Evolutionary conservation across 2,329 filamentous ascomycete genomes (phyloP).

Genomic region (Microdochium trichocladiopsis): DNA sequence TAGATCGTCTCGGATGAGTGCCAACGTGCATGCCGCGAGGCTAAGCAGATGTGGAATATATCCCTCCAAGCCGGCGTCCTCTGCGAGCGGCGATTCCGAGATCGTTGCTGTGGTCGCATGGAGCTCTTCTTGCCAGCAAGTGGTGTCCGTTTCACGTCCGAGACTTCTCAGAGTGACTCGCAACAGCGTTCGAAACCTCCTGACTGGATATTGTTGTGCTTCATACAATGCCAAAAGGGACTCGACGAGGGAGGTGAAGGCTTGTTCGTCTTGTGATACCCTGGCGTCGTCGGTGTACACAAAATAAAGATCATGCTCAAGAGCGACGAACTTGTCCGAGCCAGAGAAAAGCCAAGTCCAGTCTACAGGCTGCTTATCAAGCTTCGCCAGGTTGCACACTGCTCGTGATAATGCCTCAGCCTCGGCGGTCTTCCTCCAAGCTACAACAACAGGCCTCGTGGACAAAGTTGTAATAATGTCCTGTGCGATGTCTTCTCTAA

Average conservation of each 20-base stretch:
- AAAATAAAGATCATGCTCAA: constrained; percentile 54
- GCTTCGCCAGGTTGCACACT: constrained; percentile 51
- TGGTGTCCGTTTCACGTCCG: constrained; percentile 31
- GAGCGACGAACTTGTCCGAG: constrained; percentile 44
- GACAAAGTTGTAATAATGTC: constrained; percentile 42
- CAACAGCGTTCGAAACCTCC: constrained; percentile 43
- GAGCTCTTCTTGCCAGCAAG: constrained; percentile 30
- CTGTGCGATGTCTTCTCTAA: constrained; percentile 50
- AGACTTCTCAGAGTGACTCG: constrained; percentile 40
- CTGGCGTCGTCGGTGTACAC: constrained; percentile 28
- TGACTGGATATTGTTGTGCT: constrained; percentile 40
- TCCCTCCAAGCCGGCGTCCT: constrained; percentile 34
- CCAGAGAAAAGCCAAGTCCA: constrained; percentile 47
- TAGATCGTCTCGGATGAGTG: constrained; percentile 30
- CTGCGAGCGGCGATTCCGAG: constrained; percentile 27
- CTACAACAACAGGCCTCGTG: constrained; percentile 38
- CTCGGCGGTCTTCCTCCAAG: constrained; percentile 46
- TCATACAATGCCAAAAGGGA: constrained; percentile 43
- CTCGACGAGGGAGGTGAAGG: constrained; percentile 37
- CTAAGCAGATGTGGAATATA: constrained; percentile 43
- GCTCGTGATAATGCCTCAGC: constrained; percentile 49
- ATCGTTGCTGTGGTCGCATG: constrained; percentile 28
- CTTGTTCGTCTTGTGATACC: constrained; percentile 21
- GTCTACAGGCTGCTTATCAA: constrained; percentile 49
- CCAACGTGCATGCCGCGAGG: constrained; percentile 34